These are phyloP conservation scores for Bruguiera sexangula DNA, from an alignment of 345 rosid genomes.

Conservation along the genomic window DNA sequence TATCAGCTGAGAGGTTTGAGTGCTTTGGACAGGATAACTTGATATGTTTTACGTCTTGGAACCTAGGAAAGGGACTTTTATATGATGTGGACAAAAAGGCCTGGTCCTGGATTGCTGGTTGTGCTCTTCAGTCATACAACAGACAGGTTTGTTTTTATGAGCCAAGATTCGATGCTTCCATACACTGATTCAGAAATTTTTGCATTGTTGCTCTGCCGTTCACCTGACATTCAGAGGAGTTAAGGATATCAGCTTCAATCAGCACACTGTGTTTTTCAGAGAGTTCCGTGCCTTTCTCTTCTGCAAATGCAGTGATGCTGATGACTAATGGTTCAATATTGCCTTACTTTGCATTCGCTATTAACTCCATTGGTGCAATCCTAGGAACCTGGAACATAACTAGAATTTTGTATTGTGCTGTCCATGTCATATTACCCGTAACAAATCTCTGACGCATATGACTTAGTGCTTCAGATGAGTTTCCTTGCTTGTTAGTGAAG, in stretches of 20 bases:
- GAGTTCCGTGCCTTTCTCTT: background rate
- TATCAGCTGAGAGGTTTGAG: constrained; percentile 96
- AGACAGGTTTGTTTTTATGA: constrained; percentile 95
- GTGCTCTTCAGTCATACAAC: constrained; percentile 94
- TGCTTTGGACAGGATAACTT: constrained; percentile 97
- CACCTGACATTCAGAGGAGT: constrained; percentile 1
- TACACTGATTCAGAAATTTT: constrained; percentile 26
- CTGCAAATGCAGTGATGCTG: background rate
- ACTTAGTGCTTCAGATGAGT: background rate
- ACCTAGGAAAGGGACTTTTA: constrained; percentile 88
- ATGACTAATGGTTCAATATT: constrained; percentile 12
- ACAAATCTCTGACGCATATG: background rate
- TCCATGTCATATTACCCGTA: constrained; percentile 6
- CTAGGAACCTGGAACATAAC: constrained; percentile 11
- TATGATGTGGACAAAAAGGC: constrained; percentile 85
- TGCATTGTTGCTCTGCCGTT: background rate
- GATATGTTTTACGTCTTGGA: constrained; percentile 97
- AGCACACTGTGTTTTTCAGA: background rate
- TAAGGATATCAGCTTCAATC: constrained; percentile 13
- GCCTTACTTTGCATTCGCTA: constrained; percentile 4
- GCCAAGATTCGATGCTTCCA: constrained; percentile 89
- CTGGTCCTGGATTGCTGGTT: constrained; percentile 96
- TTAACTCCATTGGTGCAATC: background rate
- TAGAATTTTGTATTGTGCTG: background rate
- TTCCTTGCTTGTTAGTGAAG: no score